Percentiles rank a stretch among this genome's conserved stretches.
Evolutionary conservation across 306 rosid genomes (phyloP).

Genomic region (Quercus ilex): DNA sequence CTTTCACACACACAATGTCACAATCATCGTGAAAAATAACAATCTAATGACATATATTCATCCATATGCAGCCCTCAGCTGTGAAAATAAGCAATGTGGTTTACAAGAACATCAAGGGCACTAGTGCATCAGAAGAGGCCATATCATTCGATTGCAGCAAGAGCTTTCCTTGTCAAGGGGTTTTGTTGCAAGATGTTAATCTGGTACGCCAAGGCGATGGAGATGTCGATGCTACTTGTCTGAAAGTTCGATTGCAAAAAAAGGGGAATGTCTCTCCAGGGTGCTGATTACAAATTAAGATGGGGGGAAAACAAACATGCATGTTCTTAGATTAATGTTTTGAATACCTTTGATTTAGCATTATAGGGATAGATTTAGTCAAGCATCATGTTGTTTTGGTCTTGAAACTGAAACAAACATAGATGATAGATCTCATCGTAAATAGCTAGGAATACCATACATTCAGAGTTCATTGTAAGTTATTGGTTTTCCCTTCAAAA

Average conservation of each 20-base stretch:
- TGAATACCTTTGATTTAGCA: not conserved
- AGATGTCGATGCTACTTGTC: constrained; percentile 41
- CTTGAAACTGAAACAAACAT: not conserved
- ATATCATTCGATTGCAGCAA: constrained; percentile 60
- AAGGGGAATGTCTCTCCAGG: constrained; percentile 47
- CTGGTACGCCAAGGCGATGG: constrained; percentile 17
- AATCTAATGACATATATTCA: not conserved
- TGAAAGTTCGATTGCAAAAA: constrained; percentile 28
- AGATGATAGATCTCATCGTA: not conserved
- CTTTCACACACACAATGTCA: not conserved
- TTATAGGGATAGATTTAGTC: not conserved
- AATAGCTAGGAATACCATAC: not conserved
- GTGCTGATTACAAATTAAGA: constrained; percentile 21
- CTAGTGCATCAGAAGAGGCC: constrained; percentile 74
- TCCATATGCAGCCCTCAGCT: constrained; percentile 43
- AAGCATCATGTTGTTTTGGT: not conserved
- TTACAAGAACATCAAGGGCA: constrained; percentile 62
- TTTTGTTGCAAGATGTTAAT: constrained; percentile 41
- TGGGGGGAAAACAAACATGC: not conserved
- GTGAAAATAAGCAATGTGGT: constrained; percentile 52
- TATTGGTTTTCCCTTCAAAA: no score
- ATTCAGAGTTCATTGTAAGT: no score
- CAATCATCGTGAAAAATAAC: not conserved
- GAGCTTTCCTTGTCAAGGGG: constrained; percentile 36
- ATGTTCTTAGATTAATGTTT: not conserved